A percentile compares a stretch with the other conserved stretches of the same genome.
Evolutionary conservation across 1,284 basidiomycete genomes (phyloP).

Genomic region (Cutaneotrichosporon spelunceum): DNA sequence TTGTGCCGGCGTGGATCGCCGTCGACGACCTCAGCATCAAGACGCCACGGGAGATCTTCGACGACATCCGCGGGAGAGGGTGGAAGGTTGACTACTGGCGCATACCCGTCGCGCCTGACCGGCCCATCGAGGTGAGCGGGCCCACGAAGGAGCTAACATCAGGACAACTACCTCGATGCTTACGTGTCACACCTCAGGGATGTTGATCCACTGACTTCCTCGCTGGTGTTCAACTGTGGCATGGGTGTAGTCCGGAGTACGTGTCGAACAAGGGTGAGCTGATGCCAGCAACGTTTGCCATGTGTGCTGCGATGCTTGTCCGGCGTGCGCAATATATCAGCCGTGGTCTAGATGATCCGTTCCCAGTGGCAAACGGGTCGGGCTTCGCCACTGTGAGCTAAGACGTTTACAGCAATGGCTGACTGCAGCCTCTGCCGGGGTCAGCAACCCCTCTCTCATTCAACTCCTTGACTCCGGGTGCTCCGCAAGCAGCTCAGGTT

Average conservation of each 20-base stretch:
- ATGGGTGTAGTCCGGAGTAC: constrained; percentile 86
- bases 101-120: constrained; percentile 88
- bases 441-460: not conserved
- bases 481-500: constrained; percentile 46
- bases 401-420: not conserved
- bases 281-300: constrained; percentile 78
- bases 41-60: constrained; percentile 85
- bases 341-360: constrained; percentile 74
- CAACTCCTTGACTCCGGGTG: not conserved
- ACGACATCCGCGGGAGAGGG: constrained; percentile 70
- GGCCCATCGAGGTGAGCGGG: constrained; percentile 67
- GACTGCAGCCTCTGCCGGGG: constrained; percentile 13
- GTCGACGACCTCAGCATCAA: constrained; percentile 80
- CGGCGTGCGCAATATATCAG: constrained; percentile 81
- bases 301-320: constrained; percentile 88
- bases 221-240: constrained; percentile 93
- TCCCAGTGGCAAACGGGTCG: constrained; percentile 41
- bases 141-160: constrained; percentile 9
- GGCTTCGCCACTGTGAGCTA: constrained; percentile 45
- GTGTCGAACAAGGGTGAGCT: constrained; percentile 7
- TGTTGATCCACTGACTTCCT: constrained; percentile 75
- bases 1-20: constrained; percentile 91
- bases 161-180: constrained; percentile 92
- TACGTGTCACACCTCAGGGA: constrained; percentile 79
- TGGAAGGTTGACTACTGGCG: constrained; percentile 86